Conservation (phyloP, 2,329 filamentous ascomycete species). For the Talaromyces atroroseus region DNA sequence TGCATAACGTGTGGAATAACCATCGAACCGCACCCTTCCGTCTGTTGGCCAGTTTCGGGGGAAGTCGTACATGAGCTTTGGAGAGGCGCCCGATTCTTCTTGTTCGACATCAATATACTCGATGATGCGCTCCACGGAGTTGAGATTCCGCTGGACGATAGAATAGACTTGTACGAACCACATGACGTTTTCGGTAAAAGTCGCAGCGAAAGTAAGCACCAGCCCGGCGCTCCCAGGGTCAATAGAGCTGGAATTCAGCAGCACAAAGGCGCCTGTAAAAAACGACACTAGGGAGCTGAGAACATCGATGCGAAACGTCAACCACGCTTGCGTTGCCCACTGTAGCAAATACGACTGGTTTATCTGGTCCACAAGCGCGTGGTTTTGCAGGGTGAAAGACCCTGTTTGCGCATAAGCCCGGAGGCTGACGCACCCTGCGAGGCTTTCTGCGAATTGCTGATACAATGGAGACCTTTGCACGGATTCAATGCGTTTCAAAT, state of each 20-base stretch:
- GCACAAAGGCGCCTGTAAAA: conserved; percentile 3
- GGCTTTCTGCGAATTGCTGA: neutral
- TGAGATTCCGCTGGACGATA: conserved; percentile 5
- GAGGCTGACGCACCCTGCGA: neutral
- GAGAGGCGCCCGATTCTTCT: neutral
- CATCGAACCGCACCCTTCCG: neutral
- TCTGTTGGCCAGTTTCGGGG: neutral
- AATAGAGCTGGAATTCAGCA: neutral
- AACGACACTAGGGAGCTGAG: conserved; percentile 2
- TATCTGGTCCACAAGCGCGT: neutral
- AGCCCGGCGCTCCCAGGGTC: neutral
- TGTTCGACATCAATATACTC: neutral
- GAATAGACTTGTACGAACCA: conserved; percentile 5
- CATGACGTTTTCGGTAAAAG: neutral
- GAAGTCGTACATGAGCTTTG: neutral
- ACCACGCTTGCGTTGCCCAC: neutral
- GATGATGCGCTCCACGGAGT: conserved; percentile 1
- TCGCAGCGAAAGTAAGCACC: conserved; percentile 3
- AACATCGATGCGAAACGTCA: neutral
- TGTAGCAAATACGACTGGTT: conserved; percentile 6
- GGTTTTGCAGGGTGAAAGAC: neutral
- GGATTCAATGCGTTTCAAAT: conserved; percentile 1
- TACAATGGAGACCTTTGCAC: conserved; percentile 4
- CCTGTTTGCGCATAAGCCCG: neutral
- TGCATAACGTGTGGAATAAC: conserved; percentile 1